Percentiles rank a stretch among this genome's conserved stretches.
Evolutionary conservation across 306 rosid genomes (phyloP).

Genomic region (Styphnolobium japonicum): DNA sequence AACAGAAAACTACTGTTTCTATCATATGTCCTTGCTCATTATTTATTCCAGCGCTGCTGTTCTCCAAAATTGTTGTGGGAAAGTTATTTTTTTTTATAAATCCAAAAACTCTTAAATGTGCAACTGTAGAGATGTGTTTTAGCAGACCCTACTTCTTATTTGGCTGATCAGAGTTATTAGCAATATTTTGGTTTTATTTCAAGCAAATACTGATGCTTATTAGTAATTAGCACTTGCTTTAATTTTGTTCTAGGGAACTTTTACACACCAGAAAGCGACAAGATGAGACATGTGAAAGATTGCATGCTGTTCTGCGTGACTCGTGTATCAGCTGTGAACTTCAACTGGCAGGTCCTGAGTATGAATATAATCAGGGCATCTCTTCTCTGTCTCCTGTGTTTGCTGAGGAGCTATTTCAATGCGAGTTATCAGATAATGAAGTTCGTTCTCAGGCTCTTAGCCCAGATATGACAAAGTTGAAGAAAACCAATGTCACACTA

Average conservation of each 20-base stretch:
- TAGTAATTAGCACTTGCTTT: not conserved
- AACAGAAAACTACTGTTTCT: not conserved
- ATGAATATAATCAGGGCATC: constrained; percentile 50
- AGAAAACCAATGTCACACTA: constrained; percentile 46
- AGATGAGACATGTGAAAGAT: constrained; percentile 49
- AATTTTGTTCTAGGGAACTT: constrained; percentile 51
- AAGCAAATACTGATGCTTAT: constrained; percentile 5
- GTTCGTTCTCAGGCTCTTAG: constrained; percentile 59
- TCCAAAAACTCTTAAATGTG: not conserved
- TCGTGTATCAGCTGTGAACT: constrained; percentile 71
- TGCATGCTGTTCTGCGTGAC: constrained; percentile 48
- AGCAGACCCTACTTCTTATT: not conserved
- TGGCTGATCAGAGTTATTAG: not conserved
- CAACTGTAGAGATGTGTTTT: not conserved
- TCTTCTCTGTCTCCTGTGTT: constrained; percentile 51
- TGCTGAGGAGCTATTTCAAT: constrained; percentile 58
- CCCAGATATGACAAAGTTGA: constrained; percentile 59
- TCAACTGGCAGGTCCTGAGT: constrained; percentile 59
- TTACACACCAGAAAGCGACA: constrained; percentile 65
- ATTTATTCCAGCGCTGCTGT: not conserved
- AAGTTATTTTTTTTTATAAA: not conserved
- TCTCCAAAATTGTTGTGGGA: not conserved
- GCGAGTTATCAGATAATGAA: constrained; percentile 48
- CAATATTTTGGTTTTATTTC: not conserved
- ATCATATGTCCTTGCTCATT: not conserved